A percentile compares a stretch with the other conserved stretches of the same genome.
phyloP scores from a whole-genome alignment of 306 rosid species.

The Vigna radiata region DNA sequence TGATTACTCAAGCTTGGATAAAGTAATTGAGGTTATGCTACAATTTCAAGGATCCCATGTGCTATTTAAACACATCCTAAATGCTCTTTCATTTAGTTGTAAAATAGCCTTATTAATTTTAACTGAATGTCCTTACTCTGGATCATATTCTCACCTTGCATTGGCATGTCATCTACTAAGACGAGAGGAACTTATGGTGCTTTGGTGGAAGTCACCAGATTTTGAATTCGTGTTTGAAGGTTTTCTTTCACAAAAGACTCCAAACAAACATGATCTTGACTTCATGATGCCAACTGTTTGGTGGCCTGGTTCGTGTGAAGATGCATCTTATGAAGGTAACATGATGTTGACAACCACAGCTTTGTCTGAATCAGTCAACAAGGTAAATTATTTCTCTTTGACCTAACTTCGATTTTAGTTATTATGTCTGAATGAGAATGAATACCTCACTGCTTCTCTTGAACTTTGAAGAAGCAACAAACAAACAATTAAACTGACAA shows the following conservation, averaged over 20 bases:
- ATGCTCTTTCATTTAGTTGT: constrained; percentile 79
- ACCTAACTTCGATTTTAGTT: constrained; percentile 37
- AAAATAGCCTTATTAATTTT: constrained; percentile 69
- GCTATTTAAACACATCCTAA: constrained; percentile 75
- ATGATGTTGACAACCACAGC: constrained; percentile 87
- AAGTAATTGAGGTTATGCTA: constrained; percentile 73
- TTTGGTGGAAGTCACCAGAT: constrained; percentile 93
- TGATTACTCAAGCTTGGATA: constrained; percentile 82
- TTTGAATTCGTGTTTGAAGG: constrained; percentile 92
- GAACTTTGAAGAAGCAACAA: constrained; percentile 37
- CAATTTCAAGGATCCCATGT: constrained; percentile 72
- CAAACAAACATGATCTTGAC: constrained; percentile 94
- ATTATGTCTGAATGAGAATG: constrained; percentile 20
- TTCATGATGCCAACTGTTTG: constrained; percentile 91
- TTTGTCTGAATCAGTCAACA: constrained; percentile 81
- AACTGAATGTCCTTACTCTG: constrained; percentile 85
- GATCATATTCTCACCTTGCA: constrained; percentile 91
- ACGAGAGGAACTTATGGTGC: constrained; percentile 87
- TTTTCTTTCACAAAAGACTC: constrained; percentile 82
- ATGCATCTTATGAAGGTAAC: constrained; percentile 70
- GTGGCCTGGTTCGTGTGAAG: constrained; percentile 98
- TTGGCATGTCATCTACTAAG: constrained; percentile 79
- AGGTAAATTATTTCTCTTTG: constrained; percentile 58
- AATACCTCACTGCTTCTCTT: constrained; percentile 7
- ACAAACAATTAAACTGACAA: constrained; percentile 12